Evolutionary conservation across 441 rosid species (phyloP), one percentile per base, ranked within the genome.

Genomic region (Croton setiger): DNA sequence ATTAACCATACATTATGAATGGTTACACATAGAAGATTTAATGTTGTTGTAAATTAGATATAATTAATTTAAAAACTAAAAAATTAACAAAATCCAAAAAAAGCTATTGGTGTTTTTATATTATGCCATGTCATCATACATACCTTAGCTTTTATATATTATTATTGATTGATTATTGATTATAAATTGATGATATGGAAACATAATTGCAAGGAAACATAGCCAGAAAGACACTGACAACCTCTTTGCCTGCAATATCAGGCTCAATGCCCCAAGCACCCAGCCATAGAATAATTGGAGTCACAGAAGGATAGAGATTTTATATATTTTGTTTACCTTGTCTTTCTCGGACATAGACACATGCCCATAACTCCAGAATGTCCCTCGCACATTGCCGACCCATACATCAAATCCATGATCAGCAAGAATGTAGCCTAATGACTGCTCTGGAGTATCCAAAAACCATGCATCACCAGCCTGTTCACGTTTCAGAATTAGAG

Each of bases 391-490:
- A 80, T 85, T 94, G 18, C 82, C 96, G 47, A 87, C 91, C 98
- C 97, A 94, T 18, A 94, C 93, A 78, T 91, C 97, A 73, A 87
- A 91, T 51, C 93, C 97, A 35, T 82, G 81, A 77, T 89, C 96
- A 41, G 96, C 97, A 65, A 94, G 93, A 74, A 94, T 71, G 78
- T 86, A 89, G 64, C 98, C 97, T 47, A 87, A 64, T 0, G 97
- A 91, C 67, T 87, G 85, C 67, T 87, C 77, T 0, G 88, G 75
- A 13, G 90, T 78, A 71, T 87, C 72, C 82, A 94, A 79, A 75
- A 94, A 94, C 95, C 93, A 91, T 3, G 56, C 84, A 81, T 94
- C 98, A 75, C 97, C 98, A 66, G 82, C 90, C 97, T 89, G 79
- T 44, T 48, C 3, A 23, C 64, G 43, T 68, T 33, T 63, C 33